Evolutionary conservation across 2,329 filamentous ascomycete genomes (phyloP), one percentile per base, ranked within the genome.

Genomic region (Curvularia sp.): DNA sequence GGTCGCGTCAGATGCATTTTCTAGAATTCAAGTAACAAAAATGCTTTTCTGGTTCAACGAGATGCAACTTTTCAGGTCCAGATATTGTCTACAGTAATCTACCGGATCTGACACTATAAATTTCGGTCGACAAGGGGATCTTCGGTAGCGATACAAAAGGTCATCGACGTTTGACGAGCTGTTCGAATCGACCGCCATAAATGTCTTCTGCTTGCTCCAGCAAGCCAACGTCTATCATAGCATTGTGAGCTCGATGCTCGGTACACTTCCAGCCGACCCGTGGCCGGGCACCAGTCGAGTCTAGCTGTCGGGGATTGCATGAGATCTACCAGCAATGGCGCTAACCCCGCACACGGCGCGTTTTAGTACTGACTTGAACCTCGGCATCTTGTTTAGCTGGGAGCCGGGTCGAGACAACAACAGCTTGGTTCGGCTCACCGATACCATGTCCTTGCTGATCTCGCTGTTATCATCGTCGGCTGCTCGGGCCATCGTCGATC

Each of bases 341-440:
- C 38, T 27, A 54, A 41, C 66, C 63, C 64, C 64, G 66, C 66
- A 63, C 56, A 48, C 19, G 32, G 32, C 25, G 18, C 19, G 64
- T 48, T 46, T 46, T 46, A 43, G 38, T 30, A 43, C 48, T 52
- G 52, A 59, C 51, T 55, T 57, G 61, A 59, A 68, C 66, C 66
- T 69, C 66, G 65, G 66, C 64, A 66, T 60, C 52, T 56, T 52
- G 6, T 47, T 57, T 41, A 49, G 43, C 25, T 54, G 23, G 32
- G 25, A 13, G 13, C 15, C 49, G 12, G 10, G 32, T 32, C 27
- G 5, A 21, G 25, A 18, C 25, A 1, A 36, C 15, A 46, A 28
- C n/a, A 32, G n/a, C 43, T 21, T 30, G 27, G 43, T 30, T 21
- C 28, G 28, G 43, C n/a, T 19, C 18, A n/a, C 18, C 28, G 5